Conservation (phyloP, 495 filamentous ascomycete species). For the Aspergillus leporis region DNA sequence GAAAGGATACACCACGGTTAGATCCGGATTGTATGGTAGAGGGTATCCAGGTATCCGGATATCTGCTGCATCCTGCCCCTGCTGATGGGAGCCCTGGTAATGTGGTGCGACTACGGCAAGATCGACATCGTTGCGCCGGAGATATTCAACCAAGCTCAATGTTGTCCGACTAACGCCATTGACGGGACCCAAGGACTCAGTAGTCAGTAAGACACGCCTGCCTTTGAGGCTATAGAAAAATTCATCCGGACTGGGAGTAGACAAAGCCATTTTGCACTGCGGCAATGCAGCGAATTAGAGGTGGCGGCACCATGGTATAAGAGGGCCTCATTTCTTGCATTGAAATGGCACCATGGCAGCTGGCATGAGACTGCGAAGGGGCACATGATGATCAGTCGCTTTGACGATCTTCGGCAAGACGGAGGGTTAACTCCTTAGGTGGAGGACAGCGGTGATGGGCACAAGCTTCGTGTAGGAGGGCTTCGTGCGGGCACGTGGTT, state of each 20-base stretch:
- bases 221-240: slow-evolving; percentile 52
- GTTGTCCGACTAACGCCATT: slow-evolving; percentile 67
- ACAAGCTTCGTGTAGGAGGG: slow-evolving; percentile 2
- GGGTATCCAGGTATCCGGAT: slow-evolving; percentile 58
- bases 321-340: not conserved
- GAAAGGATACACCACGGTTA: slow-evolving; percentile 64
- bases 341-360: not conserved
- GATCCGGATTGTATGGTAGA: slow-evolving; percentile 64
- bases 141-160: slow-evolving; percentile 59
- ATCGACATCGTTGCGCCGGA: slow-evolving; percentile 54
- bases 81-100: slow-evolving; percentile 26
- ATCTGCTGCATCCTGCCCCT: slow-evolving; percentile 24
- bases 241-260: slow-evolving; percentile 15
- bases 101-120: slow-evolving; percentile 60
- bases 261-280: slow-evolving; percentile 10
- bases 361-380: not conserved
- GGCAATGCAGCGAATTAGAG: not conserved
- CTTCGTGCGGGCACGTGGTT: slow-evolving; percentile 10
- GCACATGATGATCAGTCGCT: not conserved
- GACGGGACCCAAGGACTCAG: slow-evolving; percentile 64
- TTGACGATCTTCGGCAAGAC: not conserved
- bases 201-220: slow-evolving; percentile 59
- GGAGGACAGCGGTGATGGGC: not conserved
- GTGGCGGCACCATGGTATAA: slow-evolving; percentile 22
- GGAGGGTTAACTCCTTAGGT: not conserved